Conservation (phyloP, 192 early-diverging fungal genomes). For the Rhizophagus clarus region DNA sequence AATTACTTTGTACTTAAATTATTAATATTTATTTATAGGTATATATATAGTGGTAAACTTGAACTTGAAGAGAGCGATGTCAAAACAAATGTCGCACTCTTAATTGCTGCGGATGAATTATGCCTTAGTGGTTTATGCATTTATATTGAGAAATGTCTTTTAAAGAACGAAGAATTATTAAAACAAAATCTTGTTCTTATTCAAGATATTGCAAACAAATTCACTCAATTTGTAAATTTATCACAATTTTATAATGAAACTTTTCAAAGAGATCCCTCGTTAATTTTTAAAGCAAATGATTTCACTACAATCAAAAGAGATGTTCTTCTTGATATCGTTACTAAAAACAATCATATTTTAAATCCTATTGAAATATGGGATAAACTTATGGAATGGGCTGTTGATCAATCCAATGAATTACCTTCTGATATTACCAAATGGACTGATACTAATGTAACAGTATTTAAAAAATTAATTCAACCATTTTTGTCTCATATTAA, state of each 20-base stretch:
- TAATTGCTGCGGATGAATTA: background rate
- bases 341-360: background rate
- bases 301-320: background rate
- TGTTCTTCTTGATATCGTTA: background rate
- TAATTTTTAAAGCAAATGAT: background rate
- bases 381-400: conserved; percentile 5
- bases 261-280: background rate
- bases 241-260: background rate
- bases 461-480: background rate
- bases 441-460: background rate
- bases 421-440: background rate
- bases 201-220: background rate
- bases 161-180: background rate
- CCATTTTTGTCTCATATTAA: background rate
- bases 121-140: background rate
- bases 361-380: background rate
- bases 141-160: background rate
- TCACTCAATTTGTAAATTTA: background rate
- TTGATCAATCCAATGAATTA: background rate
- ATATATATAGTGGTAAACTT: background rate
- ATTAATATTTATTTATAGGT: background rate
- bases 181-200: conserved; percentile 6
- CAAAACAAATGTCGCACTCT: background rate
- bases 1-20: too few species aligned
- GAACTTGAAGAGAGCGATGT: background rate